Evolutionary conservation across 805 yeast genomes (phyloP), one percentile per base, ranked within the genome.

Genomic region (Yarrowia yakushimensis): DNA sequence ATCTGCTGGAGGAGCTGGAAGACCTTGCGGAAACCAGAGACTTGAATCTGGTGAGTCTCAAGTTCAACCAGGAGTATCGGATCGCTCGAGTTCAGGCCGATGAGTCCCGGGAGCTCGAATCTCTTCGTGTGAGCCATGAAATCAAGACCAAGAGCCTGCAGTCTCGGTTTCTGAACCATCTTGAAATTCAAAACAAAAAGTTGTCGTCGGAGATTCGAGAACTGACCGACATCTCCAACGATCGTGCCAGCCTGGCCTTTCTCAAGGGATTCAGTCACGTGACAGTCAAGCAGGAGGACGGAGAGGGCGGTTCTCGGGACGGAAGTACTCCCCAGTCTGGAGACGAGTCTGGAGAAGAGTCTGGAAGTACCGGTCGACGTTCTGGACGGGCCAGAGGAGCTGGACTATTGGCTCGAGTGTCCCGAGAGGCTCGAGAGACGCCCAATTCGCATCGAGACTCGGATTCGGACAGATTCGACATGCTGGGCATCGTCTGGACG

Each of bases 1-100:
- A 55, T 28, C 39, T 55, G 48, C 18, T 55, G 48, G 48, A 55
- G 37, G 61, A 55, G n/a, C 34, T 55, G 28, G 61, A 28, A 22
- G 61, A 55, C 17, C 30, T 55, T 28, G 61, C 34, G 20, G 61
- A 55, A 15, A 41, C 30, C 2, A 20, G 61, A 28, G 61, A 55
- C 48, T 11, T 39, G 23, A 39, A 55, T 17, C 39, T 55, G n/a
- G 61, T 55, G 33, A 34, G 43, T 17, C 59, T 52, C 43, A 52
- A 52, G 23, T 52, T 52, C 34, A 52, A 52, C 59, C 42, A 52
- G 31, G 43, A 34, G 43, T 52, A 52, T 20, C 59, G 59, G 8
- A 25, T 52, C 6, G 15, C 42, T 10, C 59, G 59, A 5, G 59
- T 52, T 4, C 42, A 36, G 15, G 18, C 42, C 25, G 59, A 52